Conservation (phyloP, 768 basidiomycete species). For the Lentinula sp. region DNA sequence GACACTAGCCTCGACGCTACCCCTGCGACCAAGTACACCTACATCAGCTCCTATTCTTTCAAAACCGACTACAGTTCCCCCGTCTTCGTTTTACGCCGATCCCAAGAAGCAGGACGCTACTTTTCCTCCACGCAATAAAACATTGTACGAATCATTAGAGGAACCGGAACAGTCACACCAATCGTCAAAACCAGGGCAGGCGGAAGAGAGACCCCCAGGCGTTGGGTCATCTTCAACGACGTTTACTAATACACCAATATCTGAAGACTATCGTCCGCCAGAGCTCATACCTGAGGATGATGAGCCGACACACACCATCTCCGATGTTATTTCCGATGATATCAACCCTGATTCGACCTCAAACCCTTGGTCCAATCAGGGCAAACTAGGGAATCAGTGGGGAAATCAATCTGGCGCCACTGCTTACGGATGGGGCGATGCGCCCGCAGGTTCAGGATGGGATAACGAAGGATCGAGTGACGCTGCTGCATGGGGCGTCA, state of each 20-base stretch:
- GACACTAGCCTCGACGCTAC: neutral
- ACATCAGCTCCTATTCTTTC: neutral
- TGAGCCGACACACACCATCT: slow-evolving; percentile 37
- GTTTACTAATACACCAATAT: slow-evolving; percentile 26
- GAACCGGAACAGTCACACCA: neutral
- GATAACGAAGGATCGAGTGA: neutral
- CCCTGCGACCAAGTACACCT: neutral
- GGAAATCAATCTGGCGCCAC: neutral
- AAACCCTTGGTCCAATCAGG: neutral
- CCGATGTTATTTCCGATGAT: slow-evolving; percentile 29
- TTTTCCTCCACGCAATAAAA: slow-evolving; percentile 16
- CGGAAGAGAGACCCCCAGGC: slow-evolving; percentile 25
- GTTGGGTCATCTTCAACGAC: slow-evolving; percentile 40
- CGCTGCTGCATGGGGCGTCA: neutral
- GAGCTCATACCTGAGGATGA: slow-evolving; percentile 12
- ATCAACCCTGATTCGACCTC: slow-evolving; percentile 22
- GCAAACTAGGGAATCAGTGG: neutral
- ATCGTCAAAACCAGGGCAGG: neutral
- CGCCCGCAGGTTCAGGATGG: neutral
- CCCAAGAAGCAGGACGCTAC: slow-evolving; percentile 23
- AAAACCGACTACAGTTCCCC: slow-evolving; percentile 15
- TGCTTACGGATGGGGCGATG: neutral
- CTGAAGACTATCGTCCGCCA: slow-evolving; percentile 11
- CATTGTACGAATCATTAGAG: neutral
- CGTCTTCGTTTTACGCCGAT: slow-evolving; percentile 31